Evolutionary conservation across 2,329 filamentous ascomycete species (phyloP).

Genomic region (Coniochaeta hoffmannii): DNA sequence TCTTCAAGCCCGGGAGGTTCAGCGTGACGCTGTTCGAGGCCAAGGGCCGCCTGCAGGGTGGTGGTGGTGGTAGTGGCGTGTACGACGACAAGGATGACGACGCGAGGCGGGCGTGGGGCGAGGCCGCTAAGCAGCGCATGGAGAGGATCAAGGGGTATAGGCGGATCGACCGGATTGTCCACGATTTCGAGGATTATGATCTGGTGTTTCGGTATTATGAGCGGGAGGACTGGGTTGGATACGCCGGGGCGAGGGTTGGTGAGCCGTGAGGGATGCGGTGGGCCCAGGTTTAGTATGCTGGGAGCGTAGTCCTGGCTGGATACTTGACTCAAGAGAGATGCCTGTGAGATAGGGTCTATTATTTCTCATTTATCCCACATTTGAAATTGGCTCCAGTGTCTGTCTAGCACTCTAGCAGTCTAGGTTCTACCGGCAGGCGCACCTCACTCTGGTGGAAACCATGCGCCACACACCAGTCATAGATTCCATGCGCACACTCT

Average conservation of each 20-base stretch:
- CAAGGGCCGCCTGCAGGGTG: conserved; percentile 45
- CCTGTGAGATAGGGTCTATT: no score
- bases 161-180: conserved; percentile 87
- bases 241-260: conserved; percentile 45
- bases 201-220: conserved; percentile 96
- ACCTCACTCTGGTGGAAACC: no score
- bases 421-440: no score
- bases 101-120: conserved; percentile 23
- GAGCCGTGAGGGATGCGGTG: conserved; percentile 30
- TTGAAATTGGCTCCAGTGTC: no score
- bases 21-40: conserved; percentile 95
- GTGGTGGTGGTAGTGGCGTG: no score
- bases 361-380: no score
- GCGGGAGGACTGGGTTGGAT: conserved; percentile 66
- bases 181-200: conserved; percentile 96
- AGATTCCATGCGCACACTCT: no score
- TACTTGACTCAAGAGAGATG: no score
- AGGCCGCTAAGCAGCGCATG: conserved; percentile 44
- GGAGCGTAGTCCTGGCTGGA: no score
- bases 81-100: conserved; percentile 24
- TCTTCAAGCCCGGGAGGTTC: conserved; percentile 97
- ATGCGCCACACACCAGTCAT: no score
- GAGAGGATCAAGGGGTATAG: conserved; percentile 81
- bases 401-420: no score
- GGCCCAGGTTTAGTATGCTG: no score